Percentiles rank a stretch among this genome's conserved stretches.
phyloP scores from a whole-genome alignment of 2,329 filamentous ascomycete genomes.

The Aspergillus sp. region DNA sequence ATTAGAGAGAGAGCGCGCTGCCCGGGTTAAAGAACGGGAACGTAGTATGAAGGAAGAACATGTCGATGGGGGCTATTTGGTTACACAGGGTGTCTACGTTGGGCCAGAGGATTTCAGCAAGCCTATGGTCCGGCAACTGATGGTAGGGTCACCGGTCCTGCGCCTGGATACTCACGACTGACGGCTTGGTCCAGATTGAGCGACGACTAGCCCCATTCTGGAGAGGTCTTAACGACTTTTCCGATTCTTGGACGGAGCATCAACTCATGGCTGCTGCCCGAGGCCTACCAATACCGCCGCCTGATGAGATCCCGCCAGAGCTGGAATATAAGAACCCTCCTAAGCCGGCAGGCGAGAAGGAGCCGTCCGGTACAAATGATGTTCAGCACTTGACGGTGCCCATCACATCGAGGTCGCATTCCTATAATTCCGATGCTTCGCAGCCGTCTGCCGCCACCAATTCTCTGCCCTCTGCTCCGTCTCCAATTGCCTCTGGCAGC shows the following conservation, averaged over 20 bases:
- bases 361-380: conserved; percentile 47
- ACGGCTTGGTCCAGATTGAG: conserved; percentile 62
- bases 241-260: conserved; percentile 81
- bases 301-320: conserved; percentile 73
- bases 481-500: conserved; percentile 43
- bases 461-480: conserved; percentile 49
- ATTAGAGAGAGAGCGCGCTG: conserved; percentile 68
- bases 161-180: conserved; percentile 7
- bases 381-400: conserved; percentile 69
- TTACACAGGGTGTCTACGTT: conserved; percentile 89
- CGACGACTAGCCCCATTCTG: conserved; percentile 88
- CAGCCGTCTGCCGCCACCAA: conserved; percentile 56
- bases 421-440: conserved; percentile 64
- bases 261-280: conserved; percentile 88
- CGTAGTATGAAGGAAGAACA: conserved; percentile 84
- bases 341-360: conserved; percentile 33
- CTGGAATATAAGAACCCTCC: conserved; percentile 45
- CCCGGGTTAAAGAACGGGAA: conserved; percentile 74
- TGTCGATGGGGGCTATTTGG: conserved; percentile 87
- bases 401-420: conserved; percentile 66
- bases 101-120: conserved; percentile 92
- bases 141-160: conserved; percentile 50
- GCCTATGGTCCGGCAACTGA: conserved; percentile 72
- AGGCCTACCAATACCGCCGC: conserved; percentile 70
- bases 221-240: conserved; percentile 84